Conservation (phyloP, 1,284 basidiomycete genomes). For the Limonomyces culmigenus region DNA sequence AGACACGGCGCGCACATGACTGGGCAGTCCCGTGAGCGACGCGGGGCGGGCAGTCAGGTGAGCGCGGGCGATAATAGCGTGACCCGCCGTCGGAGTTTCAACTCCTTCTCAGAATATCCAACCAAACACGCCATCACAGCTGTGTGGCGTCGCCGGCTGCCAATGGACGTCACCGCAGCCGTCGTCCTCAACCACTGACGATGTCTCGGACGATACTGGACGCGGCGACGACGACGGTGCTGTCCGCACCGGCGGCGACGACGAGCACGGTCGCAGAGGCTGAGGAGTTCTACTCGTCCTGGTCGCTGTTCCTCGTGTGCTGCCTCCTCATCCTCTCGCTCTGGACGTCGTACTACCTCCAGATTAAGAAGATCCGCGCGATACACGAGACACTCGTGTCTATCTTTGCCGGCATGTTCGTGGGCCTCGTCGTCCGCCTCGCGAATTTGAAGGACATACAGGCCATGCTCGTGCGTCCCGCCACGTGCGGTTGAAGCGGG, state of each 20-base stretch:
- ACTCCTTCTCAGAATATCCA: too few species aligned
- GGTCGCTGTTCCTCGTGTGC: slow-evolving; percentile 92
- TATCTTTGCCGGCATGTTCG: slow-evolving; percentile 92
- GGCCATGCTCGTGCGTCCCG: slow-evolving; percentile 80
- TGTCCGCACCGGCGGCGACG: slow-evolving; percentile 9
- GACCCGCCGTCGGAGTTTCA: too few species aligned
- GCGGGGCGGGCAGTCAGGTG: too few species aligned
- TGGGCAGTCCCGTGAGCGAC: too few species aligned
- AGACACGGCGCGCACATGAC: too few species aligned
- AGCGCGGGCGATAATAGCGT: too few species aligned
- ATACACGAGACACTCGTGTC: slow-evolving; percentile 96
- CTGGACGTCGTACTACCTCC: slow-evolving; percentile 94
- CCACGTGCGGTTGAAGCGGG: background rate
- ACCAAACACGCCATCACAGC: too few species aligned
- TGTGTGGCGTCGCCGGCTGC: too few species aligned
- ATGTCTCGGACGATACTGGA: too few species aligned
- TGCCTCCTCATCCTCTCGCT: slow-evolving; percentile 86
- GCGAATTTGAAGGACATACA: slow-evolving; percentile 89
- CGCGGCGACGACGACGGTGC: too few species aligned
- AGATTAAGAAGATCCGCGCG: slow-evolving; percentile 89
- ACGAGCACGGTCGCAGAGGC: slow-evolving; percentile 37
- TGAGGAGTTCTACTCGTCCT: slow-evolving; percentile 85
- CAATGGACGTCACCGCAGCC: too few species aligned
- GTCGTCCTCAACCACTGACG: too few species aligned
- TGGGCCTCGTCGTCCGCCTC: slow-evolving; percentile 81